Evolutionary conservation across 2,329 filamentous ascomycete species (phyloP).

Genomic region (Fusarium cyanostomum): DNA sequence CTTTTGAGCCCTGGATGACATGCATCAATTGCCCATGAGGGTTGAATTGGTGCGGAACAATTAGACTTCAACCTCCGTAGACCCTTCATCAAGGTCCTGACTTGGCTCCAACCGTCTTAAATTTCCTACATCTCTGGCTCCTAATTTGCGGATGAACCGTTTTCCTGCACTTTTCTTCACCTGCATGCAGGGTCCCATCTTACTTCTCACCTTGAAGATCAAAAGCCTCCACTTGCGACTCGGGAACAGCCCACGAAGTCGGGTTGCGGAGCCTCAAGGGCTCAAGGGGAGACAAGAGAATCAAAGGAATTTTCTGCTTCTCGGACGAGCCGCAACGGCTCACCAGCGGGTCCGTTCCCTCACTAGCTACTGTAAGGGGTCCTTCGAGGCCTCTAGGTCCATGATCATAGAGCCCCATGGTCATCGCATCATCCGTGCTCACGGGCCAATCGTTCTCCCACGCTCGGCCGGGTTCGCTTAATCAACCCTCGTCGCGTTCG

Average conservation of each 20-base stretch:
- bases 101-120: background rate
- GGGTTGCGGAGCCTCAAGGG: constrained; percentile 16
- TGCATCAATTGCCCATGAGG: constrained; percentile 1
- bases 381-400: constrained; percentile 12
- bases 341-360: background rate
- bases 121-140: background rate
- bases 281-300: constrained; percentile 2
- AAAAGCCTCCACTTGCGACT: constrained; percentile 38
- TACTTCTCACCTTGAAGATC: constrained; percentile 17
- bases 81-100: constrained; percentile 3
- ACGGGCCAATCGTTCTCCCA: constrained; percentile 44
- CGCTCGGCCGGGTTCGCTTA: constrained; percentile 28
- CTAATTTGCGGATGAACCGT: background rate
- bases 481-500: background rate
- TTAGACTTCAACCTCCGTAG: background rate
- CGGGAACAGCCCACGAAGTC: constrained; percentile 23
- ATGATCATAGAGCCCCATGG: constrained; percentile 25
- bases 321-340: constrained; percentile 17
- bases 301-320: constrained; percentile 8
- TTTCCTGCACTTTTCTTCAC: constrained; percentile 1
- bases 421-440: constrained; percentile 37
- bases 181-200: constrained; percentile 20
- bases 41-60: constrained; percentile 1
- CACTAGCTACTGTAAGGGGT: background rate
- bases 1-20: background rate